A percentile compares a stretch with the other conserved stretches of the same genome.
phyloP scores from a whole-genome alignment of 257 asterid genomes.

The Agastache rugosa region DNA sequence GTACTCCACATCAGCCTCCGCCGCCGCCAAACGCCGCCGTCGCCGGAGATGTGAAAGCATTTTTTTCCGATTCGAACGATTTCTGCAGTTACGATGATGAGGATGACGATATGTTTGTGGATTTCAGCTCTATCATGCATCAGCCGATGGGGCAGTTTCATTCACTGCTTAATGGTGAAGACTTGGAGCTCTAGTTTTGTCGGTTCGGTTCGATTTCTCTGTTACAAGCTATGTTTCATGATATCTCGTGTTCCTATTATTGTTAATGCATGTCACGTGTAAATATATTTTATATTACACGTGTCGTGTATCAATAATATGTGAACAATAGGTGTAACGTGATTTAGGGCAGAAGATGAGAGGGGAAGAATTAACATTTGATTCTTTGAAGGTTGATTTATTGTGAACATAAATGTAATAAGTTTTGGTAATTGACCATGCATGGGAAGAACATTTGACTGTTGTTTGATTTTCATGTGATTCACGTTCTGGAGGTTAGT shows the following conservation, averaged over 20 bases:
- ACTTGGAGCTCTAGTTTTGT: slow-evolving; percentile 16
- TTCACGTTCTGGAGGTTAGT: too few relatives aligned
- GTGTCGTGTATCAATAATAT: neutral
- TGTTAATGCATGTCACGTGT: neutral
- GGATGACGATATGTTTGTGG: slow-evolving; percentile 62
- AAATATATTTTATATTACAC: neutral
- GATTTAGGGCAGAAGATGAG: neutral
- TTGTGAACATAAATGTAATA: slow-evolving; percentile 44
- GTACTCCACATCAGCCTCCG: slow-evolving; percentile 17
- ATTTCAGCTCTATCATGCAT: slow-evolving; percentile 67
- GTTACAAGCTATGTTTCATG: neutral
- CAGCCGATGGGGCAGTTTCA: slow-evolving; percentile 55
- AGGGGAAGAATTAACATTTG: neutral
- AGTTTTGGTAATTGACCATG: slow-evolving; percentile 34
- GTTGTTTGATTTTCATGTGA: neutral
- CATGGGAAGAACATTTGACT: slow-evolving; percentile 5
- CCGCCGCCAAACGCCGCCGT: slow-evolving; percentile 39
- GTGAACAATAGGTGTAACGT: neutral
- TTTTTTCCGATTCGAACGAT: slow-evolving; percentile 44
- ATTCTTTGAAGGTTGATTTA: slow-evolving; percentile 43
- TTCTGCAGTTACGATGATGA: slow-evolving; percentile 42
- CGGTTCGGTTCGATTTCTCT: neutral
- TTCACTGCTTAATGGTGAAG: slow-evolving; percentile 42
- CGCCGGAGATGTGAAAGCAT: slow-evolving; percentile 54
- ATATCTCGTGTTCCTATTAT: neutral